Conservation (phyloP, 179 eudicot genomes). For the Carnegiea gigantea region DNA sequence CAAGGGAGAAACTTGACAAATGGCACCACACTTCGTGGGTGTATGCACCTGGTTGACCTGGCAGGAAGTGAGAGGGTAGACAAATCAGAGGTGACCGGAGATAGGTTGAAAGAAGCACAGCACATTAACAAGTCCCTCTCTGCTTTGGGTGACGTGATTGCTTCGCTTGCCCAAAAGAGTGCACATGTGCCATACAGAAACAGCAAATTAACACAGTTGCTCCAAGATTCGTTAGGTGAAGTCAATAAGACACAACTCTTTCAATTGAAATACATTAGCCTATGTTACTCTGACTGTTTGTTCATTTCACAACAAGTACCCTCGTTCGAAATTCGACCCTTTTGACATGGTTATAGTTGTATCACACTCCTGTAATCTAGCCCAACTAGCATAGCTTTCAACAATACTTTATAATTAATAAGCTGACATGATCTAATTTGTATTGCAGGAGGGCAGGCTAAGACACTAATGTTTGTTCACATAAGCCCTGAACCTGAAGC, state of each 20-base stretch:
- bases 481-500: constrained; percentile 92
- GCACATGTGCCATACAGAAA: constrained; percentile 93
- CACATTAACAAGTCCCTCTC: constrained; percentile 95
- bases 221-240: constrained; percentile 94
- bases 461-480: constrained; percentile 99
- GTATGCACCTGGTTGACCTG: constrained; percentile 97
- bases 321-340: no score
- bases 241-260: background rate
- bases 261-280: background rate
- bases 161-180: constrained; percentile 91
- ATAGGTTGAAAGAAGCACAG: constrained; percentile 95
- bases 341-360: no score
- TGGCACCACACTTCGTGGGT: constrained; percentile 80
- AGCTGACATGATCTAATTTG: constrained; percentile 13
- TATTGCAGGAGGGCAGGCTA: constrained; percentile 85
- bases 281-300: background rate
- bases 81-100: constrained; percentile 94
- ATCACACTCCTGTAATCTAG: no score
- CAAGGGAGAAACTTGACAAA: constrained; percentile 91
- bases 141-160: constrained; percentile 94
- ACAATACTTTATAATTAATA: background rate
- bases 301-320: background rate
- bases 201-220: constrained; percentile 94
- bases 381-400: no score
- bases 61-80: constrained; percentile 99